Evolutionary conservation across 2,329 filamentous ascomycete species (phyloP), one percentile per base, ranked within the genome.

Genomic region (Penicillium hesseltinei): DNA sequence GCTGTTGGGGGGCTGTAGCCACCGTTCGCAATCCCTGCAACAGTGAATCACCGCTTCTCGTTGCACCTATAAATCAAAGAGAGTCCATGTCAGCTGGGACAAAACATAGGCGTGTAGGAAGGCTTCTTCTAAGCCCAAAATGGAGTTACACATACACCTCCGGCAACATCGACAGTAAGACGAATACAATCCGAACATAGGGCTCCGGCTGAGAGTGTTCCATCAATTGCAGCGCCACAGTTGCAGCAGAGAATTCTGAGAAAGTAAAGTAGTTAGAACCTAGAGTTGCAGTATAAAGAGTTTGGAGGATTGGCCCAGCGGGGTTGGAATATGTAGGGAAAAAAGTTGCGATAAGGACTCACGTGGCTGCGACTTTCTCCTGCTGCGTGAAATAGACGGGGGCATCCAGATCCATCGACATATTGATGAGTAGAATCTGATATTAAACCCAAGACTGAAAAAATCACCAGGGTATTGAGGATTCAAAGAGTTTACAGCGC

Each of bases 161-260:
- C 82, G 27, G 92, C 95, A 66, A 97, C 93, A 77, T 99, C 94
- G 77, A 95, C 86, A 48, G 92, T 95, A 66, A 95, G 85, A 75
- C 96, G 96, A 73, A 97, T 87, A 76, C 94, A 97, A 81, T 97
- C 93, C 75, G 91, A 91, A 80, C 94, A 99, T 56, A 97, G 87
- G 40, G 94, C 92, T 61, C 92, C 92, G 52, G 89, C 88, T 27
- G 90, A 83, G 15, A 87, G 86, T 19, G 92, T 96, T 75, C 94
- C 94, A 76, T 97, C 92, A 70, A 99, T 96, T 39, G 93, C 88
- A 59, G 91, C 92, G 71, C 93, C 94, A 76, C 94, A 99, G 82
- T 97, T 96, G 81, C 91, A 96, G 78, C 94, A 99, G 57, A 99
- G 89, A 72, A 97, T 96, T n/a, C 87, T 90, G 17, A 36, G 8